Base-by-base conservation (phyloP, 108 stramenopile genomes). In the Nitzschia putrida region DNA sequence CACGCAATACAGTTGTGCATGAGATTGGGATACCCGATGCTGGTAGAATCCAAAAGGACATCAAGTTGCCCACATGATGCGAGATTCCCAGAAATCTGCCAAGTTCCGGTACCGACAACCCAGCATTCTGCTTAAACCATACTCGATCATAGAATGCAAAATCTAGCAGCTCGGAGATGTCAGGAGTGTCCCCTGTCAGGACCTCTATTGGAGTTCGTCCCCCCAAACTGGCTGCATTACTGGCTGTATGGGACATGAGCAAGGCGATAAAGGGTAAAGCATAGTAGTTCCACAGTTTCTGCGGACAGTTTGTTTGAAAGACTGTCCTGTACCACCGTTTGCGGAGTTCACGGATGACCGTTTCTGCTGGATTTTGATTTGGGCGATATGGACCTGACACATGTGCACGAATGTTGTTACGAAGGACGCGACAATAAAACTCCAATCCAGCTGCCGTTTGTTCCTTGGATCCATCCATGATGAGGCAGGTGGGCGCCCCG, bases 121-220 rank as follows among this genome's bases (percentile, higher is more conserved):
- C 13, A 44, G 44, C 13, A 42, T 16, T 18, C 13, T n/a, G 7
- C 40, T 18, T 11, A 13, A 11, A 44, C 9, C 13, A 44, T 11
- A 82, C 69, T 68, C 75, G 79, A 9, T 80, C 72, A 65, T 77
- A 82, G 54, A 53, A 82, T 3, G 53, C 73, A 53, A 77, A 79
- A 43, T 76, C 56, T 16, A 60, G 34, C 10, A 71, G 65, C 11
- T 63, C 58, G 26, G 71, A 69, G 16, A 84, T 84, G 34, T 84
- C 79, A 24, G 79, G 43, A 2, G 79, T 78, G 1, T 66, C 64
- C 10, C 83, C 76, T 0, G 54, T 34, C 8, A 54, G 53, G 8
- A n/a, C 8, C 10, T 9, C 18, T 9, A 21, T 8, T 54, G 53
- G 53, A 22, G 53, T 54, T 22, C 18, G 14, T 11, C 53, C 53